Percentiles rank a stretch among this genome's conserved stretches.
phyloP scores from a whole-genome alignment of 805 yeast species.

The Kodamaea leandrae region DNA sequence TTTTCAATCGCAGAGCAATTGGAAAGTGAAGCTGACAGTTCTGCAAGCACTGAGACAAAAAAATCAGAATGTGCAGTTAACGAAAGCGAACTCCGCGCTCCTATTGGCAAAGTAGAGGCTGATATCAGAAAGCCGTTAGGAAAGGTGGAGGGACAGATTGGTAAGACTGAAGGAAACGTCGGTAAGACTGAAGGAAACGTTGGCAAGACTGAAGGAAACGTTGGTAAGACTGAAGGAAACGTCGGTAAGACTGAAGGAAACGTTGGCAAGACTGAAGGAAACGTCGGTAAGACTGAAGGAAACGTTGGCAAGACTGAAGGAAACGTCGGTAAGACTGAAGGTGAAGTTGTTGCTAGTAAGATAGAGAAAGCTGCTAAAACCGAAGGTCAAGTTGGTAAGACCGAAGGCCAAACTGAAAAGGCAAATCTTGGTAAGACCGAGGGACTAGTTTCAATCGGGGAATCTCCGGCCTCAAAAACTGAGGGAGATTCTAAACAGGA shows the following conservation, averaged over 20 bases:
- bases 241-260: background rate
- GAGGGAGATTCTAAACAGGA: background rate
- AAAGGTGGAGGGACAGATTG: background rate
- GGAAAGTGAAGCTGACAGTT: too few species aligned
- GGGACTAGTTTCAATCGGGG: too few species aligned
- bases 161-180: background rate
- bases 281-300: background rate
- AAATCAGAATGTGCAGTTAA: too few species aligned
- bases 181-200: background rate
- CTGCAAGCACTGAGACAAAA: too few species aligned
- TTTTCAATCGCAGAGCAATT: too few species aligned
- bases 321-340: background rate
- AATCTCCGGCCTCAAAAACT: too few species aligned
- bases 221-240: constrained; percentile 1
- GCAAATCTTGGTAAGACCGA: background rate
- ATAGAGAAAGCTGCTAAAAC: too few species aligned
- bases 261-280: background rate
- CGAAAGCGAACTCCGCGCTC: too few species aligned
- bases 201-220: background rate
- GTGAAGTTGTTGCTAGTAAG: too few species aligned
- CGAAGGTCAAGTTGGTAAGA: background rate
- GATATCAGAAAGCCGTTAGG: too few species aligned
- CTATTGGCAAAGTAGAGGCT: too few species aligned
- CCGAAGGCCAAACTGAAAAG: background rate
- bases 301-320: background rate